A percentile compares a stretch with the other conserved stretches of the same genome.
Conservation (phyloP, 441 rosid genomes). For the Aleurites moluccanus region DNA sequence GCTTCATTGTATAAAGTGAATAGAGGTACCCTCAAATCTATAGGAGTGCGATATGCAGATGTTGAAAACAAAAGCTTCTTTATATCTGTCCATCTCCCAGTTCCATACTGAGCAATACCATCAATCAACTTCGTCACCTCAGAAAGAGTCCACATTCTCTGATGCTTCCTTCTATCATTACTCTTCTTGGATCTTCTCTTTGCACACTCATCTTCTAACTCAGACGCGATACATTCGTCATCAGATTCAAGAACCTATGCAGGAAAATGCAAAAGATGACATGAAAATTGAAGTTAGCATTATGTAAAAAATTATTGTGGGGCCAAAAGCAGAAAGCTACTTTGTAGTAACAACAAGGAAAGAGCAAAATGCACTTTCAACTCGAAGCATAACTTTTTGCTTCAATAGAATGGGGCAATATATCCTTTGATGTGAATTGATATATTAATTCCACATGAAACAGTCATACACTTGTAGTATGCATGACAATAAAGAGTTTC, state of each 20-base stretch:
- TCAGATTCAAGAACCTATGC: slow-evolving; percentile 45
- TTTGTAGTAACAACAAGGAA: neutral
- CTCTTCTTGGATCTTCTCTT: slow-evolving; percentile 39
- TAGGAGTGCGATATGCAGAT: slow-evolving; percentile 70
- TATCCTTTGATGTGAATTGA: neutral
- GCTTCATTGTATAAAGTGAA: slow-evolving; percentile 16
- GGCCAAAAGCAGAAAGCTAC: neutral
- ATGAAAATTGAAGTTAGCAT: slow-evolving; percentile 10
- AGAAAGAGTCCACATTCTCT: slow-evolving; percentile 77
- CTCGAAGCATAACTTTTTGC: neutral
- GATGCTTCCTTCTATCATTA: slow-evolving; percentile 77
- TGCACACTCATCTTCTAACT: slow-evolving; percentile 47
- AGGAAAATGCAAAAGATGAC: slow-evolving; percentile 1
- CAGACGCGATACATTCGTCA: slow-evolving; percentile 45
- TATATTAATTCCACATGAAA: neutral
- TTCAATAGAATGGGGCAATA: neutral
- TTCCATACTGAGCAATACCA: slow-evolving; percentile 82
- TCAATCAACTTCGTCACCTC: slow-evolving; percentile 83
- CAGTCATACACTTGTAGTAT: neutral
- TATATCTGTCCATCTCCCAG: slow-evolving; percentile 95
- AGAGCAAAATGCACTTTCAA: neutral
- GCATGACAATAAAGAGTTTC: neutral
- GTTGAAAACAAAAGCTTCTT: slow-evolving; percentile 66
- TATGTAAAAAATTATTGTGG: neutral
- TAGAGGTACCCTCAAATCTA: slow-evolving; percentile 84